Conservation (phyloP, 441 rosid species). For the Eruca vesicaria region DNA sequence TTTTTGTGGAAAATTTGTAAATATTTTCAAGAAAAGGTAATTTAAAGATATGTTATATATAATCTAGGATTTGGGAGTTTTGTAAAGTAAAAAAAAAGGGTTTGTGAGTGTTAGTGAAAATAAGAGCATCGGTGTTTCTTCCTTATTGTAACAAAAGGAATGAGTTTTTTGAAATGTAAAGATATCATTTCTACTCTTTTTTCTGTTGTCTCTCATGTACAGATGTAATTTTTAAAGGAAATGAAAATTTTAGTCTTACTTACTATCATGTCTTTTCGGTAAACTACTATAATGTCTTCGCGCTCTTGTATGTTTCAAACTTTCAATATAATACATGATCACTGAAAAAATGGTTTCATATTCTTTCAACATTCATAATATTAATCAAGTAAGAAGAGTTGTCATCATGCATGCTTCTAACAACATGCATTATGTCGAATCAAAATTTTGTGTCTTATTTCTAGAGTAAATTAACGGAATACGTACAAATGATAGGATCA, state of each 20-base stretch:
- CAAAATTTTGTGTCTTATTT: neutral
- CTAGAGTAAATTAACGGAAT: neutral
- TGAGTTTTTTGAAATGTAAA: slow-evolving; percentile 33
- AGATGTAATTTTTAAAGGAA: neutral
- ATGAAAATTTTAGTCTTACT: neutral
- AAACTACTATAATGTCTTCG: neutral
- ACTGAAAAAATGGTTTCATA: neutral
- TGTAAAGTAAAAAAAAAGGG: slow-evolving; percentile 16
- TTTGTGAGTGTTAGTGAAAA: slow-evolving; percentile 21
- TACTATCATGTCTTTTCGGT: neutral
- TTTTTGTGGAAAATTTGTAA: slow-evolving; percentile 22
- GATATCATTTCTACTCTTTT: slow-evolving; percentile 27
- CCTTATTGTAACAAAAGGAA: slow-evolving; percentile 22
- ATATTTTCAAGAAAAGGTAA: slow-evolving; percentile 2
- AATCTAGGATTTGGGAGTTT: slow-evolving; percentile 21
- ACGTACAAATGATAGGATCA: neutral
- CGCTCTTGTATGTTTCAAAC: neutral
- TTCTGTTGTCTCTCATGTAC: neutral
- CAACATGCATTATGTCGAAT: neutral
- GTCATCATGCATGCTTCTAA: neutral
- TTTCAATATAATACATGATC: neutral
- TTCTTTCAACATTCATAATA: neutral
- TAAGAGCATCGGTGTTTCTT: slow-evolving; percentile 31
- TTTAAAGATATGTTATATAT: neutral
- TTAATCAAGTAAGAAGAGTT: neutral